These are phyloP conservation scores for Tricladium varicosporioides DNA, from an alignment of 2,329 filamentous ascomycete species.

Conservation along the genomic window DNA sequence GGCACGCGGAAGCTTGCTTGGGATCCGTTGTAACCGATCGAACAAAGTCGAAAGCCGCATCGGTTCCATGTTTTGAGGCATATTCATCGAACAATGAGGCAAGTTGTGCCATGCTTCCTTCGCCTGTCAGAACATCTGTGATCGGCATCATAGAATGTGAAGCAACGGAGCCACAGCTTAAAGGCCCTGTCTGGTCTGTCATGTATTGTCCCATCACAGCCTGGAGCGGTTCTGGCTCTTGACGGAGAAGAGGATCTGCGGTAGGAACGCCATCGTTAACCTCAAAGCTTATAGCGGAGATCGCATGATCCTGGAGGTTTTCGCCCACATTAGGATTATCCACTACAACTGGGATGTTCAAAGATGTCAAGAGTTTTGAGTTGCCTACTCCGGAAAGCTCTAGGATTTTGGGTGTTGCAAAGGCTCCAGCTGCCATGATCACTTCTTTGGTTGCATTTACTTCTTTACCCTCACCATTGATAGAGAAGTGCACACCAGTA, in stretches of 20 bases:
- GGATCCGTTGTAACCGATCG: not conserved
- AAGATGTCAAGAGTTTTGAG: conserved; percentile 8
- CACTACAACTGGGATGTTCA: conserved; percentile 15
- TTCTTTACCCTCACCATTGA: not conserved
- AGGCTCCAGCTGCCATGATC: not conserved
- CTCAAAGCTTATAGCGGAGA: conserved; percentile 11
- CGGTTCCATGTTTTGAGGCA: not conserved
- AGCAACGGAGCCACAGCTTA: not conserved
- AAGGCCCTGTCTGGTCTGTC: conserved; percentile 2
- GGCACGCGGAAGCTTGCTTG: not conserved
- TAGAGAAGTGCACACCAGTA: conserved; percentile 14
- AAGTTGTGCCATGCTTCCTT: not conserved
- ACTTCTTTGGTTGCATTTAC: conserved; percentile 4
- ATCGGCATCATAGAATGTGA: not conserved
- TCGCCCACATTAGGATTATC: conserved; percentile 45
- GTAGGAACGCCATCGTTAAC: conserved; percentile 5
- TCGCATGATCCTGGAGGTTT: conserved; percentile 43
- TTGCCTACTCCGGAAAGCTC: conserved; percentile 33
- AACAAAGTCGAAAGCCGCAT: not conserved
- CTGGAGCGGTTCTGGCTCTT: conserved; percentile 6
- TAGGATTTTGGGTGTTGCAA: conserved; percentile 13
- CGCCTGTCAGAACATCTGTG: not conserved
- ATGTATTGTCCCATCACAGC: conserved; percentile 4
- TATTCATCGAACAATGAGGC: not conserved
- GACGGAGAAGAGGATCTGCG: conserved; percentile 4